Conservation (phyloP, 495 filamentous ascomycete species). For the Neurospora tetraspora region DNA sequence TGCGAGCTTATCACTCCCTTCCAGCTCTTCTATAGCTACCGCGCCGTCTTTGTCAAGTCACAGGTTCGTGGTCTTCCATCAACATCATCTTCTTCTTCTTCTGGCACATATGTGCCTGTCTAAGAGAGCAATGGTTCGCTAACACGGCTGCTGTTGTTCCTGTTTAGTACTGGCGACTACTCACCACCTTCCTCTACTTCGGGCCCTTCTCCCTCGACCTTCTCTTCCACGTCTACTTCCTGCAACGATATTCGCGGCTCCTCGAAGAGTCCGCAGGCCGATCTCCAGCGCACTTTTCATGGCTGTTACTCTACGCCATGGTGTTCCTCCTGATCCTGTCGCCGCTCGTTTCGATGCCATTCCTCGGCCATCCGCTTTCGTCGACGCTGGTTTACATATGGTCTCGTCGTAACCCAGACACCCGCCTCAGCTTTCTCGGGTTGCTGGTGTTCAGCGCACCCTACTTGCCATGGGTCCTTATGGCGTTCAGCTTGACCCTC, state of each 20-base stretch:
- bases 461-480: slow-evolving; percentile 92
- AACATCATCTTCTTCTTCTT: no score
- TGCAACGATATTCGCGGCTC: slow-evolving; percentile 90
- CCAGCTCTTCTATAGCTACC: slow-evolving; percentile 94
- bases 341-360: slow-evolving; percentile 77
- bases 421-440: slow-evolving; percentile 81
- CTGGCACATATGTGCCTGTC: not conserved
- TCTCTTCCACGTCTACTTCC: slow-evolving; percentile 97
- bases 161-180: slow-evolving; percentile 80
- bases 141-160: not conserved
- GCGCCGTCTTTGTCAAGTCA: slow-evolving; percentile 77
- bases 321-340: slow-evolving; percentile 67
- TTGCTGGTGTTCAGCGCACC: slow-evolving; percentile 86
- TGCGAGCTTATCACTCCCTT: slow-evolving; percentile 84
- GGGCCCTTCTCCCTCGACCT: slow-evolving; percentile 90
- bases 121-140: not conserved
- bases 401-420: slow-evolving; percentile 89
- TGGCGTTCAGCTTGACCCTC: slow-evolving; percentile 77
- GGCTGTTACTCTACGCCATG: slow-evolving; percentile 81
- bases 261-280: slow-evolving; percentile 88
- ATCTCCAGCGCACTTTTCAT: slow-evolving; percentile 86
- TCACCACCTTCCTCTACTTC: slow-evolving; percentile 96
- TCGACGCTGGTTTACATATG: slow-evolving; percentile 96
- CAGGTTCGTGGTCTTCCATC: slow-evolving; percentile 64
- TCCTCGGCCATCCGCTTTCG: slow-evolving; percentile 81